These are phyloP conservation scores for Apiospora koreana DNA, from an alignment of 2,329 filamentous ascomycete species.

Conservation along the genomic window DNA sequence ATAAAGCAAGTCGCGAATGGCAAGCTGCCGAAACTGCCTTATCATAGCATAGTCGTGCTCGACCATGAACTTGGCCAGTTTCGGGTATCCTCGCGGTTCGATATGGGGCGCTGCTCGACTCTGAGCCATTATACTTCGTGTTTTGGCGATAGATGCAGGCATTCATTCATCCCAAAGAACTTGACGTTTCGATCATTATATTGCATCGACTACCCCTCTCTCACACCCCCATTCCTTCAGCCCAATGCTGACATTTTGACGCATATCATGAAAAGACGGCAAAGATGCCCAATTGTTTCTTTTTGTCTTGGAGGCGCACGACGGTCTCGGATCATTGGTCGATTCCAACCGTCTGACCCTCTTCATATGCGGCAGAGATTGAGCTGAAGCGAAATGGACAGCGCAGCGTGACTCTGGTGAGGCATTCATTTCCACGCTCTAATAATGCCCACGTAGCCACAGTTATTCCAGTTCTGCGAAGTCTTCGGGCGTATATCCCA, in stretches of 20 bases:
- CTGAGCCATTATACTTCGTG: neutral
- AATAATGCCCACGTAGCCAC: no score
- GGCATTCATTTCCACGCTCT: no score
- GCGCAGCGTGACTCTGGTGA: no score
- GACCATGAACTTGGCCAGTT: neutral
- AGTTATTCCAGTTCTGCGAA: neutral
- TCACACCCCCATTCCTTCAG: neutral
- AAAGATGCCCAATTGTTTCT: neutral
- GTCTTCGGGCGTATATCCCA: no score
- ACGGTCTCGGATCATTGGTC: neutral
- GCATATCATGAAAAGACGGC: neutral
- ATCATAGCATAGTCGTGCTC: neutral
- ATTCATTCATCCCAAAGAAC: neutral
- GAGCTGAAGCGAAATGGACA: neutral
- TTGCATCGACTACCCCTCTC: neutral
- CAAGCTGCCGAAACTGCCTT: neutral
- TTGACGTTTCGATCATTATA: neutral
- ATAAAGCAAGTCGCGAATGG: neutral
- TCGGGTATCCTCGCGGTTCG: neutral
- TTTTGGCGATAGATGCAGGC: neutral
- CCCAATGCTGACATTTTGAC: neutral
- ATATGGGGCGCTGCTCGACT: neutral
- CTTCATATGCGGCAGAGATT: neutral
- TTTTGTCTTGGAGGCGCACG: neutral
- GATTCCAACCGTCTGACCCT: neutral